These are phyloP conservation scores for Xylaria palmicola DNA, from an alignment of 495 filamentous ascomycete genomes.

Conservation along the genomic window DNA sequence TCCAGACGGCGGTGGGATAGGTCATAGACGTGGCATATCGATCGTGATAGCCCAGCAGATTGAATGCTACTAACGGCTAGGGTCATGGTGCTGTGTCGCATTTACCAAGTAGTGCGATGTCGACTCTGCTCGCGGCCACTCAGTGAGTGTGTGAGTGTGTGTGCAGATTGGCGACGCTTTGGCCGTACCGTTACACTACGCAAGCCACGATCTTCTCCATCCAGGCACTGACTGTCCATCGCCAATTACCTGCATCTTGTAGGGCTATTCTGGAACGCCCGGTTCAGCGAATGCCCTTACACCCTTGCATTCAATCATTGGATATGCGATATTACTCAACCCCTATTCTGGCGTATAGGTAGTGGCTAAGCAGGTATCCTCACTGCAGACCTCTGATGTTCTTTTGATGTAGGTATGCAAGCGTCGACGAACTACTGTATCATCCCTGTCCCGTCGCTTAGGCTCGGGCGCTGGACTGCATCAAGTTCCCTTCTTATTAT, in stretches of 20 bases:
- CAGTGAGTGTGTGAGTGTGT: neutral
- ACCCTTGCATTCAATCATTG: neutral
- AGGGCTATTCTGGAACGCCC: neutral
- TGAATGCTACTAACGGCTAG: neutral
- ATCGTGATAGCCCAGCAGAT: neutral
- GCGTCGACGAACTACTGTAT: too few relatives aligned
- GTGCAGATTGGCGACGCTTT: neutral
- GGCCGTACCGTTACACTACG: neutral
- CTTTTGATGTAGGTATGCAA: too few relatives aligned
- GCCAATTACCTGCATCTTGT: slow-evolving; percentile 10
- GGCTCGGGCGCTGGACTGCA: too few relatives aligned
- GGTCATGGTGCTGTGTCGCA: neutral
- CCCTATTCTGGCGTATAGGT: too few relatives aligned
- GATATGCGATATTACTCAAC: neutral
- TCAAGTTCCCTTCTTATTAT: too few relatives aligned
- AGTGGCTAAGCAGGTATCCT: too few relatives aligned
- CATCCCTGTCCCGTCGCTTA: too few relatives aligned
- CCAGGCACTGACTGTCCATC: neutral
- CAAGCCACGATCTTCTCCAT: slow-evolving; percentile 12
- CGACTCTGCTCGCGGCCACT: neutral
- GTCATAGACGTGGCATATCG: slow-evolving; percentile 4
- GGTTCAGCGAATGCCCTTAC: neutral
- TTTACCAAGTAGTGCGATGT: neutral
- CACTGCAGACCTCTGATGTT: too few relatives aligned
- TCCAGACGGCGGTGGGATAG: slow-evolving; percentile 5